Conservation (phyloP, 2,329 filamentous ascomycete species). For the Arachnopeziza araneosa region DNA sequence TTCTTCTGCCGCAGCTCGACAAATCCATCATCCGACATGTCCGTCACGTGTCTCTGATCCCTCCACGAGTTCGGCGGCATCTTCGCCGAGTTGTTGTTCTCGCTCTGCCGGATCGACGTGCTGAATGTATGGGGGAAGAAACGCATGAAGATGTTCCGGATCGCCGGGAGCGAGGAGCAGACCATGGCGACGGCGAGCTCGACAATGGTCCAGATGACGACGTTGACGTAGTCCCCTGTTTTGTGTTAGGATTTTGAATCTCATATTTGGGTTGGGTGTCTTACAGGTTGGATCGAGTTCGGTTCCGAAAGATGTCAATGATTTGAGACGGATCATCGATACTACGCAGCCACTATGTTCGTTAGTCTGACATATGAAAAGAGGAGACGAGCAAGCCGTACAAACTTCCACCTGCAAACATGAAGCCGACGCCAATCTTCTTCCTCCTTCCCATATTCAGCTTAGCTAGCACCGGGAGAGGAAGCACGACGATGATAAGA, state of each 20-base stretch:
- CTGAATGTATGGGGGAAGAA: neutral
- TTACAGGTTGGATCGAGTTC: neutral
- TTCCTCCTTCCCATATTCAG: slow-evolving; percentile 12
- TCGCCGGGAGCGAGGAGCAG: neutral
- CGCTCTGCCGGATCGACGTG: neutral
- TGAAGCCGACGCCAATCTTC: slow-evolving; percentile 13
- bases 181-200: neutral
- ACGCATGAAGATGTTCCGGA: neutral
- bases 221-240: neutral
- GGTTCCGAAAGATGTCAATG: neutral
- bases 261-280: neutral
- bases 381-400: neutral
- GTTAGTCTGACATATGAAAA: neutral
- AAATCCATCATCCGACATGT: neutral
- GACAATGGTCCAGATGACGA: neutral
- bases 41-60: neutral
- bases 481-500: slow-evolving; percentile 31
- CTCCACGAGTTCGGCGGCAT: neutral
- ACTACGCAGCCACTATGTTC: neutral
- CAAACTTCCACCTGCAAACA: slow-evolving; percentile 10
- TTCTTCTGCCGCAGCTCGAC: neutral
- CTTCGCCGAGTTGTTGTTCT: neutral
- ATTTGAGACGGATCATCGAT: neutral
- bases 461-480: slow-evolving; percentile 16
- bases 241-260: neutral